Evolutionary conservation across 495 filamentous ascomycete species (phyloP).

Genomic region (Penicillium egyptiacum): DNA sequence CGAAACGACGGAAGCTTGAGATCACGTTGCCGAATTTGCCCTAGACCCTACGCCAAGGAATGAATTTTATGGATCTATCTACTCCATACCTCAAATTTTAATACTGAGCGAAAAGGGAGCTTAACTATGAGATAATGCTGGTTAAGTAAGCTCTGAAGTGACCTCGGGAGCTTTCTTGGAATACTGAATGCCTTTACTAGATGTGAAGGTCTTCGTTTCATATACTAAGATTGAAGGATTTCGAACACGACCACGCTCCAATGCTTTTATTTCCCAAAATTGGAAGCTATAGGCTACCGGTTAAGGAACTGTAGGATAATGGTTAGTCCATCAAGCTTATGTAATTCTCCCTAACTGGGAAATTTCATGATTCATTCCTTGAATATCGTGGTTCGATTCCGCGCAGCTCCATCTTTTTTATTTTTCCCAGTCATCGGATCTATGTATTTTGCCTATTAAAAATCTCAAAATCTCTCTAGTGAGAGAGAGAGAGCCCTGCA

Average conservation of each 20-base stretch:
- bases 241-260: background rate
- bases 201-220: background rate
- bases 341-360: background rate
- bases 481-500: background rate
- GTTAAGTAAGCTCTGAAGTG: background rate
- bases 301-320: conserved; percentile 8
- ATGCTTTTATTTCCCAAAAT: background rate
- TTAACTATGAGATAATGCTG: background rate
- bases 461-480: background rate
- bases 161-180: no score
- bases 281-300: conserved; percentile 1
- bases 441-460: background rate
- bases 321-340: conserved; percentile 11
- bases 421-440: no score
- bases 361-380: conserved; percentile 10
- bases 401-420: background rate
- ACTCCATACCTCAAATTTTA: background rate
- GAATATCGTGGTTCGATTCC: conserved; percentile 11
- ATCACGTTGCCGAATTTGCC: background rate
- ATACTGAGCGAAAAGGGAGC: background rate
- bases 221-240: background rate
- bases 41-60: conserved; percentile 6
- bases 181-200: background rate
- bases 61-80: background rate
- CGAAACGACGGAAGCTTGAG: background rate